A percentile compares a stretch with the other conserved stretches of the same genome.
These are phyloP conservation scores for Botrytis fabae DNA, from an alignment of 2,329 filamentous ascomycete species.

Conservation along the genomic window DNA sequence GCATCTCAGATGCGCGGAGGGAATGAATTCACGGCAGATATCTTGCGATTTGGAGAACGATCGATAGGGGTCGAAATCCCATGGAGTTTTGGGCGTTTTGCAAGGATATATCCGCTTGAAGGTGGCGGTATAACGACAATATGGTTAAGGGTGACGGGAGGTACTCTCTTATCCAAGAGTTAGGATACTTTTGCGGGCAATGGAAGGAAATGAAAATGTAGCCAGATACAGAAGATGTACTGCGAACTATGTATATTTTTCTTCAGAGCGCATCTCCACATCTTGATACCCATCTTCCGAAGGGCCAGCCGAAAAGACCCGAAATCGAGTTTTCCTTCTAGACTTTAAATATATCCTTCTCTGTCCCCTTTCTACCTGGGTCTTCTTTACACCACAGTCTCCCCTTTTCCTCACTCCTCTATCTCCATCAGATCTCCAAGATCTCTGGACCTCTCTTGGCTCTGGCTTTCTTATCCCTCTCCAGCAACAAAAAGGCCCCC, in stretches of 20 bases:
- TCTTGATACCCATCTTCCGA: constrained; percentile 1
- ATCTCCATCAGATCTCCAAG: neutral
- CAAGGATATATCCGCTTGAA: neutral
- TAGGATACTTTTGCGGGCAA: constrained; percentile 6
- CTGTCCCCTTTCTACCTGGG: neutral
- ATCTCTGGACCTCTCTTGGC: neutral
- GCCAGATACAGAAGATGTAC: neutral
- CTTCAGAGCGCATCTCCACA: constrained; percentile 14
- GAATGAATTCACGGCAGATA: neutral
- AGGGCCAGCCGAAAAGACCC: neutral
- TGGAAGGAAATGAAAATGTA: neutral
- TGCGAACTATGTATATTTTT: constrained; percentile 8
- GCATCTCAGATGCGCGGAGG: constrained; percentile 8
- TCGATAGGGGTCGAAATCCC: constrained; percentile 3
- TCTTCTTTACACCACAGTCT: neutral
- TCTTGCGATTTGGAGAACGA: neutral
- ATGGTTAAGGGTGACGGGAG: neutral
- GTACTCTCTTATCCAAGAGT: neutral
- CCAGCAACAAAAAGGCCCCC: too few relatives aligned
- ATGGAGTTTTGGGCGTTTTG: constrained; percentile 20
- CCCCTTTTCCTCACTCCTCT: too few relatives aligned
- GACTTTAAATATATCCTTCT: neutral
- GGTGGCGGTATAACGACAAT: neutral
- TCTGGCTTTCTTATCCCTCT: neutral
- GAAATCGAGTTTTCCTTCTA: neutral